phyloP scores from a whole-genome alignment of 225 moss, liverwort and hornwort genomes.

The Thuidium tamariscinum region DNA sequence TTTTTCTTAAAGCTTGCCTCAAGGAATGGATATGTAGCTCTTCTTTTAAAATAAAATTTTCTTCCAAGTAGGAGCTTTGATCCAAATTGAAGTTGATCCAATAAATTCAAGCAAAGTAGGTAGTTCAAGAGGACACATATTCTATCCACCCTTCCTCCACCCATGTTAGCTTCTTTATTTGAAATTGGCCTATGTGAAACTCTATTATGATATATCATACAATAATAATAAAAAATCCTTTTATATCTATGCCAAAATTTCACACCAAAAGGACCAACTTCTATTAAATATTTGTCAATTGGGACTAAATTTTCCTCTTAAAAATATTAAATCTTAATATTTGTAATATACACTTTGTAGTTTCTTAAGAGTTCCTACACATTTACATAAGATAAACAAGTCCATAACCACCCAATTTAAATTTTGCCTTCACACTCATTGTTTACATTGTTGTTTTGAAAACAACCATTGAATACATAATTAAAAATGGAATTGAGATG shows the following conservation, averaged over 20 bases:
- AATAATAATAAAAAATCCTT: neutral
- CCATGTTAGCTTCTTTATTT: too few relatives aligned
- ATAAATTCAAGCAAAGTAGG: neutral
- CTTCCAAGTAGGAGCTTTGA: neutral
- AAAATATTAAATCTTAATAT: too few relatives aligned
- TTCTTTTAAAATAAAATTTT: too few relatives aligned
- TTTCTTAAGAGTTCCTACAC: neutral
- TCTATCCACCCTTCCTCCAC: neutral
- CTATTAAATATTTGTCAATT: too few relatives aligned
- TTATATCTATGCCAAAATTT: too few relatives aligned
- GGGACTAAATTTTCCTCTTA: too few relatives aligned
- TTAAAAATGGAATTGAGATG: fast-evolving
- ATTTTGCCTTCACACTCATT: fast-evolving
- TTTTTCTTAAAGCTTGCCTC: neutral
- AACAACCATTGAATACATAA: fast-evolving
- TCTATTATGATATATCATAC: too few relatives aligned
- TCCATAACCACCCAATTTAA: neutral
- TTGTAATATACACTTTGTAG: neutral
- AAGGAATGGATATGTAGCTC: neutral
- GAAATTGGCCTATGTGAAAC: too few relatives aligned
- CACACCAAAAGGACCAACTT: too few relatives aligned
- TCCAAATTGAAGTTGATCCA: neutral
- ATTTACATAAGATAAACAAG: neutral
- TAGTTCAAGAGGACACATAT: fast-evolving
- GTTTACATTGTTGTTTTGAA: neutral